A percentile compares a stretch with the other conserved stretches of the same genome.
These are phyloP conservation scores for Moesziomyces globuligerus DNA, from an alignment of 1,284 basidiomycete species.

Conservation along the genomic window DNA sequence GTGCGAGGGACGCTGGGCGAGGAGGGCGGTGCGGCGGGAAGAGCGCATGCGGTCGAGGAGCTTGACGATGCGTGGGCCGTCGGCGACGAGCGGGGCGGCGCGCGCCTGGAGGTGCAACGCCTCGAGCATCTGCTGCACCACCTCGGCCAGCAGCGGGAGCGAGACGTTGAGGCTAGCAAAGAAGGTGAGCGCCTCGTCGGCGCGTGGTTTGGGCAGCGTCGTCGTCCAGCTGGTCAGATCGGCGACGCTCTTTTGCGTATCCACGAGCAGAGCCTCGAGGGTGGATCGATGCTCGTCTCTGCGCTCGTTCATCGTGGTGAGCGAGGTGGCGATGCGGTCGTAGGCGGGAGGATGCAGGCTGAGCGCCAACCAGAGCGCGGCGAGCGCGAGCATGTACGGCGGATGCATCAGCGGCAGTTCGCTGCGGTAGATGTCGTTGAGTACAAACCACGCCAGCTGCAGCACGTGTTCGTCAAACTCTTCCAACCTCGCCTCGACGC, in stretches of 20 bases:
- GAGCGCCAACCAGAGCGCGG: slow-evolving; percentile 80
- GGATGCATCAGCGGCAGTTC: slow-evolving; percentile 90
- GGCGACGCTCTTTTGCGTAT: slow-evolving; percentile 10
- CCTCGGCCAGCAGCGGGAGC: slow-evolving; percentile 81
- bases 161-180: slow-evolving; percentile 86
- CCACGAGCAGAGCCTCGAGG: slow-evolving; percentile 48
- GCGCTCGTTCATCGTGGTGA: slow-evolving; percentile 4
- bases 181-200: slow-evolving; percentile 76
- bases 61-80: slow-evolving; percentile 31
- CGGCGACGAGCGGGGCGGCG: slow-evolving; percentile 6
- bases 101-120: slow-evolving; percentile 76
- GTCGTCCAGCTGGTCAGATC: slow-evolving; percentile 20
- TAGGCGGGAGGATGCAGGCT: slow-evolving; percentile 40
- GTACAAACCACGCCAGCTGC: slow-evolving; percentile 77
- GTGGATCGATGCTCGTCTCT: slow-evolving; percentile 63
- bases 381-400: slow-evolving; percentile 90
- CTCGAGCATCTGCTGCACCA: slow-evolving; percentile 88
- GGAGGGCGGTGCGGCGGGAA: neutral
- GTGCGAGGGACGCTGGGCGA: no score
- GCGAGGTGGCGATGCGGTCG: slow-evolving; percentile 26
- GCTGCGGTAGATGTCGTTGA: slow-evolving; percentile 94
- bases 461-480: slow-evolving; percentile 70
- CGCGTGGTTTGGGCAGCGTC: slow-evolving; percentile 62
- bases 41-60: slow-evolving; percentile 44
- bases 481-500: slow-evolving; percentile 55